Conservation (phyloP, 495 filamentous ascomycete species). For the Neurospora sp. region DNA sequence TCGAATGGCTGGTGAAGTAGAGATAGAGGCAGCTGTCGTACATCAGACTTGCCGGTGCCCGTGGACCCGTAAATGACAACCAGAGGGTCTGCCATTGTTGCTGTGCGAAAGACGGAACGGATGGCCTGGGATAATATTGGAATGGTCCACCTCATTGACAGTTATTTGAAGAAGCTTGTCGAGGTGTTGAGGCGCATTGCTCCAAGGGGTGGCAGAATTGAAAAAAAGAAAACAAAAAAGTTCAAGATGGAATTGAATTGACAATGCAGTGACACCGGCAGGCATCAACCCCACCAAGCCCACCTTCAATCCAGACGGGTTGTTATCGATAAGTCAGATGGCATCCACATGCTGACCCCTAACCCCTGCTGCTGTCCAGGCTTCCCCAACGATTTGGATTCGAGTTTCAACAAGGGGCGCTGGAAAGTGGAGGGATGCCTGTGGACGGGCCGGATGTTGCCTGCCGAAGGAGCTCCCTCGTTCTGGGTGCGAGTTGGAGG, state of each 20-base stretch:
- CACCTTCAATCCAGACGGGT: neutral
- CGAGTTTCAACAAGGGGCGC: neutral
- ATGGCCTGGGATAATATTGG: neutral
- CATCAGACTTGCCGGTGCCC: slow-evolving; percentile 97
- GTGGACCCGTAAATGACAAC: slow-evolving; percentile 86
- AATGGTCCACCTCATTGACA: neutral
- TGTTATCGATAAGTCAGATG: neutral
- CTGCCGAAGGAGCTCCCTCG: neutral
- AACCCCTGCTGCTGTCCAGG: neutral
- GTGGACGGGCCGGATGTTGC: neutral
- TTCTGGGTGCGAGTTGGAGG: neutral
- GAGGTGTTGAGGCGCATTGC: neutral
- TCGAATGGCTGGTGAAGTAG: neutral
- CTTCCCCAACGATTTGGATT: neutral
- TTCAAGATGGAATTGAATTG: neutral
- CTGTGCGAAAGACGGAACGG: neutral
- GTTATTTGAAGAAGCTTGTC: neutral
- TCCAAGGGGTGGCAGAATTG: neutral
- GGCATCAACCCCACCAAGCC: neutral
- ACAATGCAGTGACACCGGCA: neutral
- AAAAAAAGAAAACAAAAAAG: neutral
- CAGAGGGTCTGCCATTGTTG: slow-evolving; percentile 43
- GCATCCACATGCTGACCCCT: neutral
- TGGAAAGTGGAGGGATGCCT: neutral
- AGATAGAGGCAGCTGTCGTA: slow-evolving; percentile 26